Percentiles rank a stretch among this genome's conserved stretches.
Conservation (phyloP, 2,329 filamentous ascomycete species). For the Colletotrichum plurivorum region DNA sequence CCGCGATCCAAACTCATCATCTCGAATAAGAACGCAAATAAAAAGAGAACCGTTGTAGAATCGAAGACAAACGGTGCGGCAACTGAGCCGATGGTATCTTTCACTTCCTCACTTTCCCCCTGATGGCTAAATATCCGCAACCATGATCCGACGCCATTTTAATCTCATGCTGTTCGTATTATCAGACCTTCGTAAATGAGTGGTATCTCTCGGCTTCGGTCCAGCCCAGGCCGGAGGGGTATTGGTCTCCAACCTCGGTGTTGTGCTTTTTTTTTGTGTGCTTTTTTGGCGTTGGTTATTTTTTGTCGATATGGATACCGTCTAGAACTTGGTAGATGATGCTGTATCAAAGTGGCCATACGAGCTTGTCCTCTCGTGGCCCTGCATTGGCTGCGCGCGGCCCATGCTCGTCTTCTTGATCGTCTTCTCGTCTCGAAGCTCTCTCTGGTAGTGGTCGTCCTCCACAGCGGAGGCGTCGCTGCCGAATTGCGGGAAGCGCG, state of each 20-base stretch:
- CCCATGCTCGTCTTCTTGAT: conserved; percentile 39
- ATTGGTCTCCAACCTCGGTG: conserved; percentile 19
- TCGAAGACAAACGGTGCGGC: conserved; percentile 36
- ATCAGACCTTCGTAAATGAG: conserved; percentile 41
- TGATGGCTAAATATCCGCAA: conserved; percentile 1
- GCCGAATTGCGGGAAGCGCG: conserved; percentile 39
- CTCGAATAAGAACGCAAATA: conserved; percentile 26
- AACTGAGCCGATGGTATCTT: conserved; percentile 39
- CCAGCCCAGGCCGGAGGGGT: conserved; percentile 40
- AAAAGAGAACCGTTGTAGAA: conserved; percentile 34
- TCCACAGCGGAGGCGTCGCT: conserved; percentile 37
- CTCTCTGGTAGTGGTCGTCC: conserved; percentile 41
- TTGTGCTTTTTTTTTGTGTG: conserved; percentile 3
- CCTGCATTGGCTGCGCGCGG: conserved; percentile 45
- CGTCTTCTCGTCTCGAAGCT: conserved; percentile 48
- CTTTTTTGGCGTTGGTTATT: conserved; percentile 7
- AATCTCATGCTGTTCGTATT: conserved; percentile 28
- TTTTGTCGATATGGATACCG: conserved; percentile 2
- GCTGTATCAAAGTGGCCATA: conserved; percentile 51
- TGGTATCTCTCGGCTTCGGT: conserved; percentile 41
- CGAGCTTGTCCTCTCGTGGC: conserved; percentile 52
- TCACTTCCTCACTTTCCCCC: conserved; percentile 19
- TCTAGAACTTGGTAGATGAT: conserved; percentile 35
- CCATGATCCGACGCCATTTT: conserved; percentile 25
- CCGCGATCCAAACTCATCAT: conserved; percentile 21